phyloP scores from a whole-genome alignment of 306 rosid species.

The Prunus kanzakura region DNA sequence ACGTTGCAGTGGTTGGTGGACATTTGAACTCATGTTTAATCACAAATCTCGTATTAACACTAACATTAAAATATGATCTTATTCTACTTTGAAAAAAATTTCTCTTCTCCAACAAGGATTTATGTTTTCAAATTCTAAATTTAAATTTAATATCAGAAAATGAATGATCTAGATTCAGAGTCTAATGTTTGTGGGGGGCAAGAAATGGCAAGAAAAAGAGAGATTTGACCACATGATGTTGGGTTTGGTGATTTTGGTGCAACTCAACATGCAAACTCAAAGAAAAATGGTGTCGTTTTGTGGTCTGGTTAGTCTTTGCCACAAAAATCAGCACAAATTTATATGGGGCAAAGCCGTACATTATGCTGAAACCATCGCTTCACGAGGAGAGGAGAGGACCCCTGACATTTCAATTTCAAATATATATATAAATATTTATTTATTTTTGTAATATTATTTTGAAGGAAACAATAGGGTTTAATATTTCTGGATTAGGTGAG shows the following conservation, averaged over 20 bases:
- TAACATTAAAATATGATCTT: neutral
- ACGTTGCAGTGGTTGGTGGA: neutral
- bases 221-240: neutral
- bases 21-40: neutral
- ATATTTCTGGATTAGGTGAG: constrained; percentile 33
- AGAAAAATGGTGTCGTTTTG: neutral
- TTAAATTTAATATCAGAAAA: too few species aligned
- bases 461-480: neutral
- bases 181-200: too few species aligned
- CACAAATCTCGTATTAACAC: neutral
- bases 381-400: neutral
- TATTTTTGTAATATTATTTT: neutral
- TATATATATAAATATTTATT: neutral
- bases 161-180: too few species aligned
- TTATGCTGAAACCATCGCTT: constrained; percentile 14
- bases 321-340: neutral
- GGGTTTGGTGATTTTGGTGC: neutral
- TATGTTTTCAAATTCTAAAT: too few species aligned
- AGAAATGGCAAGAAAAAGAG: neutral
- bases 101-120: too few species aligned
- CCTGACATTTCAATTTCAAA: neutral
- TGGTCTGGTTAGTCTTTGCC: neutral
- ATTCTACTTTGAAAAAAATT: neutral
- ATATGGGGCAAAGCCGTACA: constrained; percentile 9
- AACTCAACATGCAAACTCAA: neutral